Evolutionary conservation across 768 basidiomycete species (phyloP), one percentile per base, ranked within the genome.

Genomic region (Pleurotus tuber-regium): DNA sequence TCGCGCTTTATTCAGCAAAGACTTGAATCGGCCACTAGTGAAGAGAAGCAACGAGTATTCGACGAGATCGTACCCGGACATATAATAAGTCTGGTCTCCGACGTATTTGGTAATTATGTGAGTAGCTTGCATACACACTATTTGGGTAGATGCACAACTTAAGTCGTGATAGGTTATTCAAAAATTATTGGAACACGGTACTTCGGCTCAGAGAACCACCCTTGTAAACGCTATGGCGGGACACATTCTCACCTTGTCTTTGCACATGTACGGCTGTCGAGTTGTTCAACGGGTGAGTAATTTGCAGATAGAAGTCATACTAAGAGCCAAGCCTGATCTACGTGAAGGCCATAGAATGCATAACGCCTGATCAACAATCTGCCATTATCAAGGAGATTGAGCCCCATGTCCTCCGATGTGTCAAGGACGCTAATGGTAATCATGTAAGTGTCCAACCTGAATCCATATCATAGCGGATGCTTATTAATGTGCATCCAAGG

Each of bases 91-190:
- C 76, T 98, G 49, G 87, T 94, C 54, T 87, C 86, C 60, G 92
- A 97, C 63, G 89, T 97, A 39, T 98, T 96, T 63, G 96, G 95
- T 51, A 98, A 98, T 72, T 98, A 97, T 71, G 89, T 92, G 63
- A 59, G 87, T 70, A 16, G n/a, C n/a, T n/a, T n/a, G n/a, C n/a
- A n/a, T n/a, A n/a, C n/a, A n/a, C n/a, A n/a, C n/a, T 25, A 29
- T 29, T 2, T 41, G 4, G 40, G 11, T 21, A 10, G 11, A 49
- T 36, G n/a, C 16, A 36, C 14, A 14, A n/a, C n/a, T n/a, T n/a
- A n/a, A n/a, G n/a, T n/a, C 38, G 53, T 31, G 28, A 30, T 40
- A 95, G 92, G 92, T 94, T 48, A 83, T 96, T 54, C 96, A 98
- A 67, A 96, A 95, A 68, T 65, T 97, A 59, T 89, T 97, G 59